These are phyloP conservation scores for Colletotrichum higginsianum DNA, from an alignment of 2,329 filamentous ascomycete genomes.

Conservation along the genomic window DNA sequence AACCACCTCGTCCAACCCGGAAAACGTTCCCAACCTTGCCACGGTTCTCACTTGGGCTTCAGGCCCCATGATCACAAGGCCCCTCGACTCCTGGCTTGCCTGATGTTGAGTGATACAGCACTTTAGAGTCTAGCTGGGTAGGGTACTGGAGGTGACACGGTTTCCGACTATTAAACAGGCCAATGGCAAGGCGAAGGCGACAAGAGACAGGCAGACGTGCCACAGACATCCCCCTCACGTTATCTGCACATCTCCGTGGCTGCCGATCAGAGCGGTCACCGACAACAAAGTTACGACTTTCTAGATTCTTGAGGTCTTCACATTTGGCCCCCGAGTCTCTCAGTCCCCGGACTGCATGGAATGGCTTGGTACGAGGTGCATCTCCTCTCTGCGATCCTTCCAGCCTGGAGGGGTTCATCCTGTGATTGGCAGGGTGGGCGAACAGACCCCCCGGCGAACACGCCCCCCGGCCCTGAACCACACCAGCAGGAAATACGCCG, in stretches of 20 bases:
- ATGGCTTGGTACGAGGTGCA: constrained; percentile 22
- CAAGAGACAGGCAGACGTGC: constrained; percentile 10
- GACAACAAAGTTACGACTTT: too few species aligned
- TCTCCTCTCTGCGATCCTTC: constrained; percentile 5
- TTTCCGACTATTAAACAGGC: constrained; percentile 2
- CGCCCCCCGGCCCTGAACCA: neutral
- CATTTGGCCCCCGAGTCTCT: neutral
- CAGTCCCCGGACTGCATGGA: constrained; percentile 10
- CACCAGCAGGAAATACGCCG: constrained; percentile 40
- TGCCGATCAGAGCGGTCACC: constrained; percentile 9
- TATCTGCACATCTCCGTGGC: constrained; percentile 1
- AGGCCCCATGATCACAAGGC: neutral
- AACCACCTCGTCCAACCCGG: constrained; percentile 5
- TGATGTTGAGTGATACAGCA: constrained; percentile 24
- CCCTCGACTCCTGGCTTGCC: constrained; percentile 16
- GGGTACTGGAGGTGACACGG: neutral
- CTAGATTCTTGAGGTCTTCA: neutral
- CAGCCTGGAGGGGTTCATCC: neutral
- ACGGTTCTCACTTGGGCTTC: constrained; percentile 1
- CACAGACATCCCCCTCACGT: neutral
- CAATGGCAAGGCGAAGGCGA: neutral
- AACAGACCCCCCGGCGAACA: constrained; percentile 24
- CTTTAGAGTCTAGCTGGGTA: neutral
- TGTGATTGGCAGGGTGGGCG: constrained; percentile 35
- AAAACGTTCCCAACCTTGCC: constrained; percentile 19